Conservation (phyloP, 257 asterid species). For the Phtheirospermum japonicum region DNA sequence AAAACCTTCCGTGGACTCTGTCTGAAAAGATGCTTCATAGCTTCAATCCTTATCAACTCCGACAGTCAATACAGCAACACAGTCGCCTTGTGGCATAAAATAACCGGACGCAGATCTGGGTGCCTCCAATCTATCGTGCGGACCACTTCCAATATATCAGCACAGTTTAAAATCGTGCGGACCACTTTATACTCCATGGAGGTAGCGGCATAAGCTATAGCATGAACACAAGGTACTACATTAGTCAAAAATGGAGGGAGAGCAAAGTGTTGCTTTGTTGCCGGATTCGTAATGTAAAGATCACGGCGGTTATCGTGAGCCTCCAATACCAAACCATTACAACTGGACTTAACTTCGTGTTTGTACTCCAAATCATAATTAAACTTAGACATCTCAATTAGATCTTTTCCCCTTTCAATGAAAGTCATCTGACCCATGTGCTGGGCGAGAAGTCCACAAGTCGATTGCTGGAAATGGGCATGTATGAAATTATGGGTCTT, state of each 20-base stretch:
- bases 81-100: too few species aligned
- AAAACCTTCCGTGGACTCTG: neutral
- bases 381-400: neutral
- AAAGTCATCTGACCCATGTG: too few species aligned
- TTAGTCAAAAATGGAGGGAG: neutral
- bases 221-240: too few species aligned
- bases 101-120: too few species aligned
- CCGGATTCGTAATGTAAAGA: neutral
- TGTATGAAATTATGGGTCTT: neutral
- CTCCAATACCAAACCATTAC: slow-evolving; percentile 8
- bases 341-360: neutral
- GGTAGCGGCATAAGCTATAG: neutral
- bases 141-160: too few species aligned
- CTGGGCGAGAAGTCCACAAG: neutral
- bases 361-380: neutral
- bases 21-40: too few species aligned
- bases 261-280: neutral
- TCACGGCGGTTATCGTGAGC: neutral
- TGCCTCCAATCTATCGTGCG: too few species aligned
- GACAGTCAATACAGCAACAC: too few species aligned
- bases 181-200: neutral
- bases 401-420: neutral
- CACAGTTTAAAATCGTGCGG: neutral
- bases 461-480: neutral
- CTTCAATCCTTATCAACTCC: neutral